Percentiles rank a stretch among this genome's conserved stretches.
Evolutionary conservation across 2,329 filamentous ascomycete genomes (phyloP).

Genomic region (Daldinia sp.): DNA sequence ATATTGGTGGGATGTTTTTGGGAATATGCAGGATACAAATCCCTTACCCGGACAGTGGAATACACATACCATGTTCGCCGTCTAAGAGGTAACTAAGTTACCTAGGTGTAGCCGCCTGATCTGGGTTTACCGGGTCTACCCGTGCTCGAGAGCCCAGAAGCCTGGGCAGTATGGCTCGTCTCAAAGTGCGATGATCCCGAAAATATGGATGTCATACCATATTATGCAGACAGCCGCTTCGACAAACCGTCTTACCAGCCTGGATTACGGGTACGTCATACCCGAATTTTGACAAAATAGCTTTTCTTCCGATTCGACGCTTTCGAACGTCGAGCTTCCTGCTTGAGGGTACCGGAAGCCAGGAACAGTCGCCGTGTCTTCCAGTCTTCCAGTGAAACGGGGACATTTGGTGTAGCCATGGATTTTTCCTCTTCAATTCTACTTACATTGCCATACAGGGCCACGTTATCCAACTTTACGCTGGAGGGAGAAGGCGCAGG

Average conservation of each 20-base stretch:
- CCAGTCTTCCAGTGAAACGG: conserved; percentile 8
- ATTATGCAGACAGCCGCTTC: conserved; percentile 26
- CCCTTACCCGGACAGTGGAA: conserved; percentile 15
- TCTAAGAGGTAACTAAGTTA: conserved; percentile 16
- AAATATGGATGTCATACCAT: conserved; percentile 18
- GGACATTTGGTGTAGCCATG: background rate
- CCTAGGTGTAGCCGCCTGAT: conserved; percentile 30
- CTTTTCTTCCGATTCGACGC: conserved; percentile 25
- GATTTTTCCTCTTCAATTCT: conserved; percentile 5
- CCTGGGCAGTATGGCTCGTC: conserved; percentile 6
- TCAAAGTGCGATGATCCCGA: conserved; percentile 20
- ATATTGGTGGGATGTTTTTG: conserved; percentile 20
- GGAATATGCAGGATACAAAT: conserved; percentile 23
- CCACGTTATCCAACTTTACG: background rate
- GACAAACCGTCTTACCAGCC: conserved; percentile 25
- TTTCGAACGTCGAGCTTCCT: conserved; percentile 5
- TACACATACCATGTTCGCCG: conserved; percentile 3
- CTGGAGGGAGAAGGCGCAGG: background rate
- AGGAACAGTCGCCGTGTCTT: conserved; percentile 9
- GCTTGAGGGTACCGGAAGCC: conserved; percentile 3
- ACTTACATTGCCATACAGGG: conserved; percentile 9
- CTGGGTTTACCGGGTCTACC: conserved; percentile 19
- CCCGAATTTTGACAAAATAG: conserved; percentile 12
- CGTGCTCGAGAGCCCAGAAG: conserved; percentile 16
- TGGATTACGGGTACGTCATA: conserved; percentile 21